Conservation (phyloP, 1,284 basidiomycete species). For the Anthracocystis setariae region DNA sequence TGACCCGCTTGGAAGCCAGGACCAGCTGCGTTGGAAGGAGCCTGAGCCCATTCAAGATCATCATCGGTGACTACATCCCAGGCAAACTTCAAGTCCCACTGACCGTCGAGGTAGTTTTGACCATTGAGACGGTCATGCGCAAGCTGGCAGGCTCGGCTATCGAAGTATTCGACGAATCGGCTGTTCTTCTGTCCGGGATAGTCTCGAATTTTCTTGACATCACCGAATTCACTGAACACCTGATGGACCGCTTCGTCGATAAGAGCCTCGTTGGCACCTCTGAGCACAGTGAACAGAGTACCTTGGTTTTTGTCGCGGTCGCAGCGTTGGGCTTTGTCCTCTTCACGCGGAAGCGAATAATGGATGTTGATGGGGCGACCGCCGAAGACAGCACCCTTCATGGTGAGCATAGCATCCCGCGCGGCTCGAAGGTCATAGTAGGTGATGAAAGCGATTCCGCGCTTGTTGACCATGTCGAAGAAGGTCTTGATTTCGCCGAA, state of each 20-base stretch:
- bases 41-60: conserved; percentile 47
- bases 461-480: conserved; percentile 90
- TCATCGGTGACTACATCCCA: conserved; percentile 74
- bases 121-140: conserved; percentile 83
- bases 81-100: conserved; percentile 86
- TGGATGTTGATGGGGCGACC: conserved; percentile 89
- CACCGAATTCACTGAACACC: conserved; percentile 86
- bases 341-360: conserved; percentile 86
- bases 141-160: conserved; percentile 74
- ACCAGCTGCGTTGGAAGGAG: conserved; percentile 13
- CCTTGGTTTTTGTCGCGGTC: conserved; percentile 92
- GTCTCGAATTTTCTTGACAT: conserved; percentile 79
- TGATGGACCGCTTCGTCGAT: conserved; percentile 84
- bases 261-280: conserved; percentile 76
- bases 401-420: conserved; percentile 83
- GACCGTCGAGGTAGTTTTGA: conserved; percentile 81
- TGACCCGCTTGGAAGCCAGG: conserved; percentile 52
- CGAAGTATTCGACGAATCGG: conserved; percentile 48
- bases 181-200: conserved; percentile 52
- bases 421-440: conserved; percentile 92
- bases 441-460: conserved; percentile 97
- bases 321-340: conserved; percentile 79
- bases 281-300: conserved; percentile 80
- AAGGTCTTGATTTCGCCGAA: conserved; percentile 96
- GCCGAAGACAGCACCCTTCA: conserved; percentile 68